Evolutionary conservation across 305 asterid species (phyloP).

Genomic region (Fraxinus ornus): DNA sequence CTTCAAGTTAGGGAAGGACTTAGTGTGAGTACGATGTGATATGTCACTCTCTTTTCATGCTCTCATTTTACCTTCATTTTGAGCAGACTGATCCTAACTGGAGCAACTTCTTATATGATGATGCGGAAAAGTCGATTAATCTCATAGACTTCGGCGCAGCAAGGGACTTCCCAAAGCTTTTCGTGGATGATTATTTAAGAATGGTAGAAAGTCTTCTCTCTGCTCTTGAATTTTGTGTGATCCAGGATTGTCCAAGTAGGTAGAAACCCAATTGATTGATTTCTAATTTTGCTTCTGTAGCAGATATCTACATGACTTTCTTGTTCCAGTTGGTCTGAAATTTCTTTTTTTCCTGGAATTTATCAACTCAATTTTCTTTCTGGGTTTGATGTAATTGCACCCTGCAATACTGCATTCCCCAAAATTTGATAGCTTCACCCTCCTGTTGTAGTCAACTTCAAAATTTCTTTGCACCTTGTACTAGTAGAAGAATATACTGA

Average conservation of each 20-base stretch:
- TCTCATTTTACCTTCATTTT: constrained; percentile 28
- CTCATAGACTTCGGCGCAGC: constrained; percentile 98
- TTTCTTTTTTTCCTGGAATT: not conserved
- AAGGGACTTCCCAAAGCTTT: constrained; percentile 72
- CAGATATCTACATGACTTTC: not conserved
- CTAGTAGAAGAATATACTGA: constrained; percentile 14
- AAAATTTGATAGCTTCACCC: not conserved
- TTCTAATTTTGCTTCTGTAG: not conserved
- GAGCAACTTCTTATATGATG: constrained; percentile 86
- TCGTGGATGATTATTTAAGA: constrained; percentile 83
- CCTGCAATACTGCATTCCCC: constrained; percentile 1
- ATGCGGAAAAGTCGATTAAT: constrained; percentile 53
- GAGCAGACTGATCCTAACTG: constrained; percentile 99
- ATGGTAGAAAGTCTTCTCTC: constrained; percentile 57
- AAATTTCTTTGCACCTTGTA: not conserved
- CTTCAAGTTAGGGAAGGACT: not conserved
- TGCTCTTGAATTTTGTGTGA: constrained; percentile 2
- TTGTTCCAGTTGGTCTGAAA: not conserved
- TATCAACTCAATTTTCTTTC: not conserved
- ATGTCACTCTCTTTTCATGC: constrained; percentile 1
- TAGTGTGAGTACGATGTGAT: not conserved
- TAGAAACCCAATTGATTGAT: not conserved
- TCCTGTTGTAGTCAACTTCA: not conserved
- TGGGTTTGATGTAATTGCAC: not conserved
- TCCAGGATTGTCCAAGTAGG: constrained; percentile 2